Base-by-base conservation (phyloP, 169 alveolate genomes). In the Eimeria zaria region DNA sequence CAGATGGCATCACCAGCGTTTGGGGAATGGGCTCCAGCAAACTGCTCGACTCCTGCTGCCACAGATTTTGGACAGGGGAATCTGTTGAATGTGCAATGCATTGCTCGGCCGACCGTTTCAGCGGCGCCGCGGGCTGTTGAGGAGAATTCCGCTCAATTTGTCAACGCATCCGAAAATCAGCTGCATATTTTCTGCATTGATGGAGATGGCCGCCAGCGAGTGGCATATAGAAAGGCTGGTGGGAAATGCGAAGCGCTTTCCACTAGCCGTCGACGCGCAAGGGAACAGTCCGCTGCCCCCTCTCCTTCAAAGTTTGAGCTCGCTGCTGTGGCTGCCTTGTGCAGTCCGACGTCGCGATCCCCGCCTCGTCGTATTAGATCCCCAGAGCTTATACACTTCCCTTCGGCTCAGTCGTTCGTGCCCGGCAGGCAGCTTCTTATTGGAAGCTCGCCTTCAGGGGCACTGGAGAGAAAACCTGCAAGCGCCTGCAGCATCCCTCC, bases 301-400 rank as follows among this genome's bases (percentile, higher is more conserved):
- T 62, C 83, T 51, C 94, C 94, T 24, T 64, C 94, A 87, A 87
- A 87, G 46, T 87, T 41, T 46, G 94, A 87, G 41, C 83, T 87
- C 27, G 94, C 94, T 16, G 94, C 94, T 44, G 94, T 87, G 67
- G 81, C 94, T 12, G 94, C 94, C 41, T 5, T 87, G 39, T 87
- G 94, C 84, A 87, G 48, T 33, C 27, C 94, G 33, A 39, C 39
- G 20, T 2, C 92, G 2, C 22, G 58, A 24, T 41, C 92, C 39
- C 51, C 78, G 36, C 78, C 60, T 4, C 46, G 44, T 22, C 94
- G 83, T 53, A 22, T 22, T 51, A 41, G 69, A 46, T 7, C 83
- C 20, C 81, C 81, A 14, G 33, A 62, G 83, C 55, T 46, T 20
- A 14, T 39, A 1, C 94, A 20, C 39, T 87, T 64, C 51, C 94